Conservation (phyloP, 164 flowering plant species). For the Nymphaea thermarum region DNA sequence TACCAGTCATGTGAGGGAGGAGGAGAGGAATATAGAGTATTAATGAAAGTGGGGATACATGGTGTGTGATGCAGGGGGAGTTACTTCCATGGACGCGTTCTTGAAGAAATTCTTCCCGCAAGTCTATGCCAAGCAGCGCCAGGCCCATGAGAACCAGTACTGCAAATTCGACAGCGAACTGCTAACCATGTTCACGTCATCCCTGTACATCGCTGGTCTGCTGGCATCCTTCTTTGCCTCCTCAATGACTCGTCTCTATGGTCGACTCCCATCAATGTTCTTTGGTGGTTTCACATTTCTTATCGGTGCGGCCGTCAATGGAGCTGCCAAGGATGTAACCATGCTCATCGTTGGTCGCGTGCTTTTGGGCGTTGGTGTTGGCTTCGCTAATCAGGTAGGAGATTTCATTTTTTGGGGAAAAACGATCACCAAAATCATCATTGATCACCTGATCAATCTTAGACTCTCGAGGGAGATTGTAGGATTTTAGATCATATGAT, state of each 20-base stretch:
- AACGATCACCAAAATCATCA: too few relatives aligned
- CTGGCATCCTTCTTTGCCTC: slow-evolving; percentile 28
- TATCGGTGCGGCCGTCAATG: slow-evolving; percentile 22
- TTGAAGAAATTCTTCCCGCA: slow-evolving; percentile 17
- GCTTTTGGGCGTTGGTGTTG: slow-evolving; percentile 32
- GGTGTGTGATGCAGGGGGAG: slow-evolving; percentile 17
- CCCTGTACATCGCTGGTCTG: slow-evolving; percentile 30
- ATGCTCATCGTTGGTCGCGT: slow-evolving; percentile 28
- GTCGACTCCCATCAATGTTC: slow-evolving; percentile 24
- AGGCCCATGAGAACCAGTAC: slow-evolving; percentile 1
- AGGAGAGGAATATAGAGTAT: too few relatives aligned
- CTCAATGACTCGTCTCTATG: slow-evolving; percentile 13
- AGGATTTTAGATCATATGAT: too few relatives aligned
- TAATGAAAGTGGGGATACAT: background rate
- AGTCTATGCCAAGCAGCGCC: slow-evolving; percentile 6
- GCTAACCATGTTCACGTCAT: slow-evolving; percentile 29
- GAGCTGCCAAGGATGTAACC: background rate
- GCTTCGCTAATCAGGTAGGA: slow-evolving; percentile 29
- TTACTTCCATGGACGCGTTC: slow-evolving; percentile 24
- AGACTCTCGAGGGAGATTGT: too few relatives aligned
- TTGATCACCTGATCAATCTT: too few relatives aligned
- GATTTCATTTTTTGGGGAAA: too few relatives aligned
- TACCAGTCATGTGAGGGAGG: too few relatives aligned
- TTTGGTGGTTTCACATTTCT: slow-evolving; percentile 19
- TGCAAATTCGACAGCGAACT: slow-evolving; percentile 22